A percentile compares a stretch with the other conserved stretches of the same genome.
phyloP scores from a whole-genome alignment of 371 early-diverging fungal species.

The Mucor irregularis region DNA sequence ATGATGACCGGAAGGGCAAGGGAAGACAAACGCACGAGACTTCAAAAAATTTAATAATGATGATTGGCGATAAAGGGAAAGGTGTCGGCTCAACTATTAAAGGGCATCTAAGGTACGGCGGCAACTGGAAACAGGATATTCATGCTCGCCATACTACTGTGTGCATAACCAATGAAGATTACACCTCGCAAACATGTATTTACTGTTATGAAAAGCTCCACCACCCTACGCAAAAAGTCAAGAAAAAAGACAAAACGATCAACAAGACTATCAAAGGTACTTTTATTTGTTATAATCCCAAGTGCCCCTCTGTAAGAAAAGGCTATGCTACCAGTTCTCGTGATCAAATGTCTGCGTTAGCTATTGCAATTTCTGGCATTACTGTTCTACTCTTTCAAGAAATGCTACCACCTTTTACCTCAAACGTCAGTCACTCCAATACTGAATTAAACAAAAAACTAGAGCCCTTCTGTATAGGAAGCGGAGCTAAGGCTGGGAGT shows the following conservation, averaged over 20 bases:
- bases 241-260: neutral
- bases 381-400: neutral
- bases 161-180: slow-evolving; percentile 3
- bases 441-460: neutral
- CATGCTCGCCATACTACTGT: neutral
- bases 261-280: neutral
- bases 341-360: neutral
- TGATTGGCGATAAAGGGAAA: neutral
- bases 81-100: neutral
- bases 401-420: too few relatives aligned
- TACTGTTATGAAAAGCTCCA: neutral
- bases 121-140: neutral
- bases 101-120: neutral
- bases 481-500: too few relatives aligned
- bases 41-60: neutral
- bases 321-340: neutral
- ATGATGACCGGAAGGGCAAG: too few relatives aligned
- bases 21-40: too few relatives aligned
- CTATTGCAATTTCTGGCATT: neutral
- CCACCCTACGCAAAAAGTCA: neutral
- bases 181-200: slow-evolving; percentile 1
- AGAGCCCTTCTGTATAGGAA: too few relatives aligned
- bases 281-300: neutral
- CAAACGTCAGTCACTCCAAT: neutral
- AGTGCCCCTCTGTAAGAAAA: too few relatives aligned